A percentile compares a stretch with the other conserved stretches of the same genome.
These are phyloP conservation scores for Gonium pectorale DNA, from an alignment of 139 green algal species.

Conservation along the genomic window DNA sequence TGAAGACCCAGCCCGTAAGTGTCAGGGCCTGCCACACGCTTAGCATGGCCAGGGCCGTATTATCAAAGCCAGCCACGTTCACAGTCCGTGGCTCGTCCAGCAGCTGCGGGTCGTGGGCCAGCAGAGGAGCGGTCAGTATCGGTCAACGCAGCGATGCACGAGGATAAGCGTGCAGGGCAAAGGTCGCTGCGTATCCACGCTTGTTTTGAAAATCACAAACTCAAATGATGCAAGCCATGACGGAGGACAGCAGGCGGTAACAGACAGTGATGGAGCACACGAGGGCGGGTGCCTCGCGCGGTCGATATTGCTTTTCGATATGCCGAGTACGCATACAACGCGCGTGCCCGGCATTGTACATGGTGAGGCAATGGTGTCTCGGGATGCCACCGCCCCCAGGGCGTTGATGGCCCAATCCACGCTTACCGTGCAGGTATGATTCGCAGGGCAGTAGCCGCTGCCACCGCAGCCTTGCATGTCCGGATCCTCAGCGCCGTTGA, in stretches of 20 bases:
- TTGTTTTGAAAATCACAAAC: not conserved
- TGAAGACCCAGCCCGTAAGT: conserved; percentile 71
- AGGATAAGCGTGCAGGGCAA: not conserved
- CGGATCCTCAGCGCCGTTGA: conserved; percentile 42
- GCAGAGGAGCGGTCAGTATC: not conserved
- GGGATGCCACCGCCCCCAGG: no score
- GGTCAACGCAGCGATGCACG: no score
- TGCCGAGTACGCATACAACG: no score
- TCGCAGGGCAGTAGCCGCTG: conserved; percentile 27
- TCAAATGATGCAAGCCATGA: no score
- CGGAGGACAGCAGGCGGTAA: no score
- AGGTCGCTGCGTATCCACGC: not conserved
- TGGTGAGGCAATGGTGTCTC: no score
- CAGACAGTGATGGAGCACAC: no score
- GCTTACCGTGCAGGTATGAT: conserved; percentile 51
- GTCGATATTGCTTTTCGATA: no score
- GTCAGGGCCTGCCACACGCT: conserved; percentile 79
- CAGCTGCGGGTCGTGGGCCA: not conserved
- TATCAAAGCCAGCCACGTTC: conserved; percentile 77
- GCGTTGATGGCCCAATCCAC: not conserved
- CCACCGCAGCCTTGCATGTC: conserved; percentile 59
- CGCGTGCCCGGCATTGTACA: no score
- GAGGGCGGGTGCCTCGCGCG: no score
- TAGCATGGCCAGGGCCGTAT: conserved; percentile 71
- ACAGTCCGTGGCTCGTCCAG: conserved; percentile 6